phyloP scores from a whole-genome alignment of 2,329 filamentous ascomycete genomes.

The Magnaporthiopsis poae region DNA sequence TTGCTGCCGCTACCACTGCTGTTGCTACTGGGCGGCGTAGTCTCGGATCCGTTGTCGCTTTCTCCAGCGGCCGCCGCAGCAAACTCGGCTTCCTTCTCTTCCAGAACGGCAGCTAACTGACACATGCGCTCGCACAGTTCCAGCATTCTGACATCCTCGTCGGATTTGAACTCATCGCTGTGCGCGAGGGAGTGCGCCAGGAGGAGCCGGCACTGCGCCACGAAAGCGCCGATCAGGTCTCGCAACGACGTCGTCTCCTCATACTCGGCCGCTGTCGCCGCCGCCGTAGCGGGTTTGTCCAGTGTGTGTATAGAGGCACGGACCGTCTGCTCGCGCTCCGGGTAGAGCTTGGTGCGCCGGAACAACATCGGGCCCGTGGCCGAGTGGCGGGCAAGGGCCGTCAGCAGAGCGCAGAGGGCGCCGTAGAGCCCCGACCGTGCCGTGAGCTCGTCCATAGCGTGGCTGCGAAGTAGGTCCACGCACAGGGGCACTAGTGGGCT shows the following conservation, averaged over 20 bases:
- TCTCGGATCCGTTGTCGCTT: background rate
- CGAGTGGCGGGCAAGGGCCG: slow-evolving; percentile 22
- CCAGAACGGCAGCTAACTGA: background rate
- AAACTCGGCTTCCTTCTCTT: background rate
- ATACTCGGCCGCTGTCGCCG: background rate
- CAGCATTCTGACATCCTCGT: background rate
- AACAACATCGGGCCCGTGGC: slow-evolving; percentile 23
- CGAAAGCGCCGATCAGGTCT: background rate
- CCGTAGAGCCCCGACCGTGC: slow-evolving; percentile 22
- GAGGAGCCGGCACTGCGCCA: background rate
- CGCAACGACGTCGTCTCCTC: background rate
- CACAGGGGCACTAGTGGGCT: slow-evolving; percentile 17
- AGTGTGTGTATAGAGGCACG: background rate
- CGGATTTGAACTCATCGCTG: background rate
- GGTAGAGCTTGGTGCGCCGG: slow-evolving; percentile 23
- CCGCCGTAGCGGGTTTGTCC: background rate
- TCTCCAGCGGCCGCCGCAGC: background rate
- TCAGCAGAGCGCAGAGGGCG: slow-evolving; percentile 29
- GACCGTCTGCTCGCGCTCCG: slow-evolving; percentile 19
- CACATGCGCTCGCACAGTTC: background rate
- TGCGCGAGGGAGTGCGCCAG: background rate
- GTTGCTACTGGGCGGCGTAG: background rate
- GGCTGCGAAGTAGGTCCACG: slow-evolving; percentile 16
- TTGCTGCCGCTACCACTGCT: slow-evolving; percentile 6
- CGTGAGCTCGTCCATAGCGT: slow-evolving; percentile 19